Evolutionary conservation across 2,329 filamentous ascomycete species (phyloP).

Genomic region (Ascochyta koolunga): DNA sequence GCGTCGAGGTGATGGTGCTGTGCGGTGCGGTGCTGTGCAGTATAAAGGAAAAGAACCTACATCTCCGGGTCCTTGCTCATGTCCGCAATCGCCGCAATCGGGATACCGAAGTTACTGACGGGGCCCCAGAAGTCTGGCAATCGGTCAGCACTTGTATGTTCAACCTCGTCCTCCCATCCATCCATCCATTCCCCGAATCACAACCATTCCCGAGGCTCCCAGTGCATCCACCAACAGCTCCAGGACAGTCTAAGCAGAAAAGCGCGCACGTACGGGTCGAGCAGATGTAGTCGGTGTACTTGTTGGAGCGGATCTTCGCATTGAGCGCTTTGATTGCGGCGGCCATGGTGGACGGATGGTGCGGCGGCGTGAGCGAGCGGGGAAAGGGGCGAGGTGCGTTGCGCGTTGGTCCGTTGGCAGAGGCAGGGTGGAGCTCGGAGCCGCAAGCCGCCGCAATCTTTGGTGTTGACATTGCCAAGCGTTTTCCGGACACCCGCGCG

Average conservation of each 20-base stretch:
- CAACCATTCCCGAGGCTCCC: no score
- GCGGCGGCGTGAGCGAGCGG: slow-evolving; percentile 10
- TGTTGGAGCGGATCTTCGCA: slow-evolving; percentile 59
- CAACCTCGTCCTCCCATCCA: background rate
- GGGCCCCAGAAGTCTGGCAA: slow-evolving; percentile 60
- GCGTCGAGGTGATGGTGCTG: background rate
- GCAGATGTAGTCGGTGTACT: slow-evolving; percentile 59
- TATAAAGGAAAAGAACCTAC: slow-evolving; percentile 45
- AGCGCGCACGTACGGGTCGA: slow-evolving; percentile 55
- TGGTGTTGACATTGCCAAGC: slow-evolving; percentile 14
- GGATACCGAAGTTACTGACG: slow-evolving; percentile 61
- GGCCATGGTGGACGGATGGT: slow-evolving; percentile 50
- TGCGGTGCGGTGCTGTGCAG: background rate
- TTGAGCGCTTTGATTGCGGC: slow-evolving; percentile 61
- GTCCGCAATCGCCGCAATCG: slow-evolving; percentile 60
- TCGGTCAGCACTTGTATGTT: slow-evolving; percentile 9
- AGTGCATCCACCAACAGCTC: no score
- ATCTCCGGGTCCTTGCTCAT: slow-evolving; percentile 61
- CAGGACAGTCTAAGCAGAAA: background rate
- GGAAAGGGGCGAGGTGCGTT: slow-evolving; percentile 4
- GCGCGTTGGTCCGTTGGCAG: background rate
- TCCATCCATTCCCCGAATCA: no score
- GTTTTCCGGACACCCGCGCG: slow-evolving; percentile 4
- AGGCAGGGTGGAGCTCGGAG: slow-evolving; percentile 10
- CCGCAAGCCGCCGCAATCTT: slow-evolving; percentile 5